Conservation (phyloP, 441 rosid species). For the Populus hybrid region DNA sequence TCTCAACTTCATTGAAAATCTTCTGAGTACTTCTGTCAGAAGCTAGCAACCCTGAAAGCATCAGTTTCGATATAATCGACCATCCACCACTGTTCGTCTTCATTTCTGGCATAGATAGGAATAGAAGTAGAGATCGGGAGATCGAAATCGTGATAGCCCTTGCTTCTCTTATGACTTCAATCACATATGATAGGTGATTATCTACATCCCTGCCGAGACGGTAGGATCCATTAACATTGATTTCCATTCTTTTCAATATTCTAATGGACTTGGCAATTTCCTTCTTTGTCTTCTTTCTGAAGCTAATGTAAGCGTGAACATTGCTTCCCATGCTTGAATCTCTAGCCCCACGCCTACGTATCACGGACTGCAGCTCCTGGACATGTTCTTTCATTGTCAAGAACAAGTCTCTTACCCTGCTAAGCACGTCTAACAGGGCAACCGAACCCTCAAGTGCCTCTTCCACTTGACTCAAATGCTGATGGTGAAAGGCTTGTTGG, state of each 20-base stretch:
- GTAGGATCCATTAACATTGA: background rate
- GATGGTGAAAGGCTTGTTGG: slow-evolving; percentile 30
- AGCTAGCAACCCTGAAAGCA: slow-evolving; percentile 27
- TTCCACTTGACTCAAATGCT: slow-evolving; percentile 34
- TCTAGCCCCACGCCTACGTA: slow-evolving; percentile 47
- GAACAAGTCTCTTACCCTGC: slow-evolving; percentile 47
- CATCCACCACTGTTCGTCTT: slow-evolving; percentile 36
- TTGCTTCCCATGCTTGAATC: slow-evolving; percentile 39
- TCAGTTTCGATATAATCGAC: slow-evolving; percentile 51
- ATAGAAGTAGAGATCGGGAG: slow-evolving; percentile 45
- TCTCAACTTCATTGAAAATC: slow-evolving; percentile 48
- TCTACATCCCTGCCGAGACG: slow-evolving; percentile 14
- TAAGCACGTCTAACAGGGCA: slow-evolving; percentile 53
- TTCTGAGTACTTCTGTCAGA: slow-evolving; percentile 22
- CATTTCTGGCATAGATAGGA: slow-evolving; percentile 31
- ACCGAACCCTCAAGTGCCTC: slow-evolving; percentile 53
- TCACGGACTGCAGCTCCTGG: slow-evolving; percentile 48
- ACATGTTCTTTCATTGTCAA: slow-evolving; percentile 46
- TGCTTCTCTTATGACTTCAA: slow-evolving; percentile 41
- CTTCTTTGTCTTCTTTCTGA: slow-evolving; percentile 50
- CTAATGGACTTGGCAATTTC: slow-evolving; percentile 36
- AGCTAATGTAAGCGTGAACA: slow-evolving; percentile 39
- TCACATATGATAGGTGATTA: slow-evolving; percentile 22
- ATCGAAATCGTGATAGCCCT: slow-evolving; percentile 33
- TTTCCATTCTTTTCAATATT: slow-evolving; percentile 34